Base-by-base conservation (phyloP, 2,329 filamentous ascomycete species). In the Stachybotrys echinatus region DNA sequence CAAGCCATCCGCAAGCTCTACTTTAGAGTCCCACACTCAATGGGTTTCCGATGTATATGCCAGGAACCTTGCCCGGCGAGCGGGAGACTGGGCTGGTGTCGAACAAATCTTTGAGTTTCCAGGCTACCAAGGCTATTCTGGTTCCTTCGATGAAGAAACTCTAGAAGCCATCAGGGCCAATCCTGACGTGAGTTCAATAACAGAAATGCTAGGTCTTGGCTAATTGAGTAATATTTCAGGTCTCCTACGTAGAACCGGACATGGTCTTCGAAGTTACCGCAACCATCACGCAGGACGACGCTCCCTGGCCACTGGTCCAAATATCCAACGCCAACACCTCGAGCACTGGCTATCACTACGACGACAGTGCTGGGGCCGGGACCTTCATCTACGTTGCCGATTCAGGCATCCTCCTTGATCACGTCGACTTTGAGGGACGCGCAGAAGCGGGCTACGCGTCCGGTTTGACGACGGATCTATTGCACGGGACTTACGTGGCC, bases 401-500 rank as follows among this genome's bases (percentile, higher is more conserved):
- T 23, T 19, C 22, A 12, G 44, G 44, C 17, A 46, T 46, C 14
- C 22, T 40, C 31, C 19, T 39, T 6, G 17, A 39, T 8, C 46
- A 48, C n/a, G 46, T 31, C 31, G 46, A 48, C 8, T 48, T 48
- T 17, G 27, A 48, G n/a, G 44, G 44, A 5, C 44, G 44, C 7
- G 44, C 44, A 10, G 17, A 31, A 14, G 23, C 31, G 3, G 44
- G 44, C 23, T 34, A 37, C 23, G 19, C 23, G 17, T 46, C 44
- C 3, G 44, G 44, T 5, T 19, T 12, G 20, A 6, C 23, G 17
- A 46, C 22, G 12, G 23, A 46, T 23, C 53, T 62, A 47, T 66
- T 68, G 22, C 69, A 72, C 55, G 68, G 68, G 34, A 70, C 69
- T 2, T 54, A 60, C 38, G 53, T 58, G 18, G 56, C 57, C 10